These are phyloP conservation scores for Aristolochia fimbriata DNA, from an alignment of 164 flowering plant genomes.

Conservation along the genomic window DNA sequence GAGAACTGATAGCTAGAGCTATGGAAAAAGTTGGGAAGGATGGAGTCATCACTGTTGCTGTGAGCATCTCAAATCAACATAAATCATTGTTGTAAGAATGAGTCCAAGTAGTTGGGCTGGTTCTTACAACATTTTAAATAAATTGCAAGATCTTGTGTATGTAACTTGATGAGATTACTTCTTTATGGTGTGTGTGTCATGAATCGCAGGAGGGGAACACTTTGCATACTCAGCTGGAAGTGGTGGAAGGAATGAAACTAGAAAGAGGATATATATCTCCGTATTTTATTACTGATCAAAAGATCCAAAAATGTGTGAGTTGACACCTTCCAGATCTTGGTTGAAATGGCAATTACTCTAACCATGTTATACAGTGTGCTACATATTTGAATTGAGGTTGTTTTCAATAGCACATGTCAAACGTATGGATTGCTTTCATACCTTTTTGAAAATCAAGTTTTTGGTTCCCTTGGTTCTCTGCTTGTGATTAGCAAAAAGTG, in stretches of 20 bases:
- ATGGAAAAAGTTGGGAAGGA: slow-evolving; percentile 97
- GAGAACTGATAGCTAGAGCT: slow-evolving; percentile 75
- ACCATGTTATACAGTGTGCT: too few relatives aligned
- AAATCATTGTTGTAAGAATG: too few relatives aligned
- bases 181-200: too few relatives aligned
- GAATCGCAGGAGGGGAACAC: slow-evolving; percentile 70
- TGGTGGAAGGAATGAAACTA: slow-evolving; percentile 94
- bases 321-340: not conserved
- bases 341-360: too few relatives aligned
- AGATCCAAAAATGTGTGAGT: slow-evolving; percentile 84
- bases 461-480: too few relatives aligned
- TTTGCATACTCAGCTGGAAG: slow-evolving; percentile 64
- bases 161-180: slow-evolving; percentile 3
- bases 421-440: too few relatives aligned
- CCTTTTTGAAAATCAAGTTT: too few relatives aligned
- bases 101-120: too few relatives aligned
- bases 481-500: too few relatives aligned
- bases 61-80: slow-evolving; percentile 19
- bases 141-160: not conserved
- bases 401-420: too few relatives aligned
- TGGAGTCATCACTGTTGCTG: slow-evolving; percentile 83
- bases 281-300: slow-evolving; percentile 61
- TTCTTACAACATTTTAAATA: not conserved
- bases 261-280: slow-evolving; percentile 84
- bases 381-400: too few relatives aligned